Base-by-base conservation (phyloP, 352 stramenopile species). In the Elongisporangium undulatum region DNA sequence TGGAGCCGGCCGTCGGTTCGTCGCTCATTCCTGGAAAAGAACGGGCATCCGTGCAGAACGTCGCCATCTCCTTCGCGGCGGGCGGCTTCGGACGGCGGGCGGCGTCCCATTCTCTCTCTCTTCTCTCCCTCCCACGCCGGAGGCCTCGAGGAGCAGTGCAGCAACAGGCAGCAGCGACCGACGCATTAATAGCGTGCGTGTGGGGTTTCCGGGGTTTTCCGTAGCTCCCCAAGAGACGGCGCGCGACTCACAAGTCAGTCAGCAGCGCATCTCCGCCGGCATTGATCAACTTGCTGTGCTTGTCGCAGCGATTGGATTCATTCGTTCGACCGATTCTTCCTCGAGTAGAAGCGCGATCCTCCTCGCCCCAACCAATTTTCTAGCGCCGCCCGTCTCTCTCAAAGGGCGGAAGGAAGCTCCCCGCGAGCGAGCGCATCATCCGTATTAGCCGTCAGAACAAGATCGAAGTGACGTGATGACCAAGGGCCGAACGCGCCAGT, bases 401-500 rank as follows among this genome's bases (percentile, higher is more conserved):
- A 41, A 9, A 41, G 29, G 29, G 29, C 29, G 29, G 29, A 41
- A 34, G 13, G 29, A 41, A 41, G 4, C 29, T 41, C 9, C 29
- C 1, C 29, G 29, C 24, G 24, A 34, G 24, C 24, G 24, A n/a
- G n/a, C n/a, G n/a, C n/a, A n/a, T n/a, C 24, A 34, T 34, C 24
- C 7, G 24, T n/a, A n/a, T n/a, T 7, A 8, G 24, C 24, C 24
- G 29, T 41, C 29, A 41, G 29, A 15, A 13, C 29, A 41, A 41
- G 29, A 41, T 41, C 29, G 5, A 15, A 41, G 29, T 41, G 29
- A 41, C 29, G 29, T 1, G 29, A 41, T 41, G 29, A 41, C 29
- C 29, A 41, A 41, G 45, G 17, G 34, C 20, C 56, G 60, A n/a
- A 76, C 76, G 65, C 59, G 63, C 49, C 72, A 72, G 51, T 75